Percentiles rank a stretch among this genome's conserved stretches.
Evolutionary conservation across 139 green algal genomes (phyloP).

Genomic region (Closterium sp.): DNA sequence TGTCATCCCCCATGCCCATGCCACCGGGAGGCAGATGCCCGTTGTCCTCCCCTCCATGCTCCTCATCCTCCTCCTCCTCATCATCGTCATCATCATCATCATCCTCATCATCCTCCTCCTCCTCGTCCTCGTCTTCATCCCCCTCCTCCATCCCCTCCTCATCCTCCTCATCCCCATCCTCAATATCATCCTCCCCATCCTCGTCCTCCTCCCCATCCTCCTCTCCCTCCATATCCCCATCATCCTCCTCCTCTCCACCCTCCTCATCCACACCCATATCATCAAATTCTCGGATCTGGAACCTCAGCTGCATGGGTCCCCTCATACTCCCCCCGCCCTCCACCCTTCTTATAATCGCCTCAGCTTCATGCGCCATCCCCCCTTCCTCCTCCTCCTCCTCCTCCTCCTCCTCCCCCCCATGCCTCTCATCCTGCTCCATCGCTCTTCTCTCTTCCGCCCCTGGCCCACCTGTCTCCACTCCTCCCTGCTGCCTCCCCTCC

Average conservation of each 20-base stretch:
- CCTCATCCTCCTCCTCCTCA: slow-evolving; percentile 54
- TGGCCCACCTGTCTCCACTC: slow-evolving; percentile 16
- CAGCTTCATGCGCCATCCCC: slow-evolving; percentile 10
- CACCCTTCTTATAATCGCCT: slow-evolving; percentile 53
- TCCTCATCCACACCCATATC: not conserved
- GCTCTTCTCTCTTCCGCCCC: slow-evolving; percentile 51
- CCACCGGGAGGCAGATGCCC: not conserved
- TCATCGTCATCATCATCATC: not conserved
- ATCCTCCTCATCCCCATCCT: slow-evolving; percentile 45
- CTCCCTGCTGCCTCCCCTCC: slow-evolving; percentile 41
- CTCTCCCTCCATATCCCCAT: not conserved
- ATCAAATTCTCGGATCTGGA: not conserved
- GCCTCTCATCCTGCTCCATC: slow-evolving; percentile 29
- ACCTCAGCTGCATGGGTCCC: slow-evolving; percentile 14
- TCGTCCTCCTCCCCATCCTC: slow-evolving; percentile 51
- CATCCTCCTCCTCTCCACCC: slow-evolving; percentile 3
- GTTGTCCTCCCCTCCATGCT: slow-evolving; percentile 43
- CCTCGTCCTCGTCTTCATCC: slow-evolving; percentile 35
- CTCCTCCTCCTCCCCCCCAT: slow-evolving; percentile 50
- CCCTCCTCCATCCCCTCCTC: not conserved
- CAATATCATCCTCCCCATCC: slow-evolving; percentile 42
- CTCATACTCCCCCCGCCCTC: slow-evolving; percentile 4
- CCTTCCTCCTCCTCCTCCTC: slow-evolving; percentile 13
- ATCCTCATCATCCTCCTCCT: slow-evolving; percentile 18
- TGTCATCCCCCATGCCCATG: slow-evolving; percentile 22